Evolutionary conservation across 2,329 filamentous ascomycete genomes (phyloP).

Genomic region (Ophiocordyceps unilateralis): DNA sequence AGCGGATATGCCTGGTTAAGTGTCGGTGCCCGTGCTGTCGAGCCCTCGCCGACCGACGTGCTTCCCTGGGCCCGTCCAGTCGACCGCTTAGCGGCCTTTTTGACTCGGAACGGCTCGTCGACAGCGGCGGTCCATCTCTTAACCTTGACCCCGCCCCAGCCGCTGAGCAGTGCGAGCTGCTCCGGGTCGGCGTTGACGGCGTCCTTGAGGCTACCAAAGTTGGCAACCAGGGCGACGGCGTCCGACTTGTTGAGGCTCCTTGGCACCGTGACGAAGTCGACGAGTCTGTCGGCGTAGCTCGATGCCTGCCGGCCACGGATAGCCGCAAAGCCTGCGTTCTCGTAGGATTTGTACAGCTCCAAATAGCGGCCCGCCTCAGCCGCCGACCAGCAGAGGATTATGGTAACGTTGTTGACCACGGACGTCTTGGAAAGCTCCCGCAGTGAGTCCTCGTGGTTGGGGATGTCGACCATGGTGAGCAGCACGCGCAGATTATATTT

Average conservation of each 20-base stretch:
- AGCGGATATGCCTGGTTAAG: conserved; percentile 22
- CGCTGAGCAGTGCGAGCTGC: conserved; percentile 66
- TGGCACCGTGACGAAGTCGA: conserved; percentile 85
- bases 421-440: conserved; percentile 87
- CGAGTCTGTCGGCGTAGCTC: conserved; percentile 69
- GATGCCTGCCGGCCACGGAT: conserved; percentile 76
- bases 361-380: conserved; percentile 87
- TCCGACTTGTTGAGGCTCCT: conserved; percentile 89
- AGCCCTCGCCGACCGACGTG: not conserved
- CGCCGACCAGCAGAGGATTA: conserved; percentile 88
- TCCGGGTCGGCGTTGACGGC: conserved; percentile 80
- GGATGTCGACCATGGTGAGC: conserved; percentile 84
- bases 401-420: conserved; percentile 77
- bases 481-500: conserved; percentile 78
- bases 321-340: conserved; percentile 62
- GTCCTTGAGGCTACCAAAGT: conserved; percentile 75
- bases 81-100: conserved; percentile 45
- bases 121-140: conserved; percentile 69
- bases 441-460: conserved; percentile 78
- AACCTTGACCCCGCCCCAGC: conserved; percentile 94
- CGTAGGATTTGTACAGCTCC: conserved; percentile 87
- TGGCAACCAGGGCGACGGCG: conserved; percentile 73
- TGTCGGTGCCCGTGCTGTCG: not conserved
- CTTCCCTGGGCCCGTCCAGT: not conserved
- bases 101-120: conserved; percentile 67